Conservation (phyloP, 768 basidiomycete species). For the Rhizopogon rudus region DNA sequence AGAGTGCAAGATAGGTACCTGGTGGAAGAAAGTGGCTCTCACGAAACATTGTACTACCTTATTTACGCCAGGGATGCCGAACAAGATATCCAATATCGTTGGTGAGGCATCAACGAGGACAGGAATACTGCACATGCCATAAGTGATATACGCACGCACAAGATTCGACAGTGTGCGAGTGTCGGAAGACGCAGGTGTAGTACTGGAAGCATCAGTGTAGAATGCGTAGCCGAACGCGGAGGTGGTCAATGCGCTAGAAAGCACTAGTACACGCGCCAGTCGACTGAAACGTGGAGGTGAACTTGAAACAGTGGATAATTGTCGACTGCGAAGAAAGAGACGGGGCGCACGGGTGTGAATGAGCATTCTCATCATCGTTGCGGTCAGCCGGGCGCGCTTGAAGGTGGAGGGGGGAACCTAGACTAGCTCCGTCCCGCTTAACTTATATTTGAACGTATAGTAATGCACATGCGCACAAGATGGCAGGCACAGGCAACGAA, state of each 20-base stretch:
- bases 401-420: too few species aligned
- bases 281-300: neutral
- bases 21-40: slow-evolving; percentile 79
- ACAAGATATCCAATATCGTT: slow-evolving; percentile 47
- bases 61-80: slow-evolving; percentile 48
- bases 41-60: slow-evolving; percentile 66
- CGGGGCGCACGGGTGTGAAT: neutral
- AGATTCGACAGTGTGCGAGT: neutral
- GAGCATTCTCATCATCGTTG: neutral
- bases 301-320: neutral
- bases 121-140: slow-evolving; percentile 75
- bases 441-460: too few species aligned
- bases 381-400: too few species aligned
- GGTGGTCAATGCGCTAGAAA: neutral
- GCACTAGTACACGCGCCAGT: neutral
- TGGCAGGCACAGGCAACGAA: too few species aligned
- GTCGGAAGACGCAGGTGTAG: neutral
- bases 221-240: neutral
- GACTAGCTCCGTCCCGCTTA: too few species aligned
- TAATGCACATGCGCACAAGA: too few species aligned
- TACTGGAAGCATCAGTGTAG: neutral
- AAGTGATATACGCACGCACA: slow-evolving; percentile 71
- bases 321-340: neutral
- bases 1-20: slow-evolving; percentile 38
- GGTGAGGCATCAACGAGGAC: slow-evolving; percentile 74